Evolutionary conservation across 768 basidiomycete species (phyloP).

Genomic region (Termitomyces bulborhizus): DNA sequence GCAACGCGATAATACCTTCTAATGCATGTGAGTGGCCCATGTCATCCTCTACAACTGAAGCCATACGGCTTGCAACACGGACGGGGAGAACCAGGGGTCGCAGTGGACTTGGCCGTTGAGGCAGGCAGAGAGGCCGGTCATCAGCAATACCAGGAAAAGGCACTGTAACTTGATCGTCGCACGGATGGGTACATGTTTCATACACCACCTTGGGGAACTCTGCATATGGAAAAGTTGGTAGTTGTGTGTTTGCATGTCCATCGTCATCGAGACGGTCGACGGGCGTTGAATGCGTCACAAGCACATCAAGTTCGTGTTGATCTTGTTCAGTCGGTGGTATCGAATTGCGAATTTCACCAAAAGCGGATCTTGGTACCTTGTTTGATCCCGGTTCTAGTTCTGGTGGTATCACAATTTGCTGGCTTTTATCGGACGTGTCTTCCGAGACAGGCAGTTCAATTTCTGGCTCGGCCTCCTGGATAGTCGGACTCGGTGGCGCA

Average conservation of each 20-base stretch:
- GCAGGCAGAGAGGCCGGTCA: background rate
- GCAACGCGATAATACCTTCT: slow-evolving; percentile 15
- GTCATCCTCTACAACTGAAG: background rate
- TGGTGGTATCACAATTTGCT: no score
- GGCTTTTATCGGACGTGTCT: background rate
- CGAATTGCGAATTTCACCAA: slow-evolving; percentile 2
- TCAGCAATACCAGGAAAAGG: background rate
- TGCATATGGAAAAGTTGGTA: background rate
- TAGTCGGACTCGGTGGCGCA: slow-evolving; percentile 4
- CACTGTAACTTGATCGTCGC: background rate
- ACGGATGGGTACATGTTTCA: background rate
- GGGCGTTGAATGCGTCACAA: background rate
- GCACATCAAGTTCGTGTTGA: background rate
- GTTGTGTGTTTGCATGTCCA: background rate
- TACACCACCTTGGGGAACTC: slow-evolving; percentile 5
- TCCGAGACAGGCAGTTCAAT: background rate
- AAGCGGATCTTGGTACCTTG: background rate
- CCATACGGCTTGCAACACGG: slow-evolving; percentile 1
- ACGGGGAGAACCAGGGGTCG: slow-evolving; percentile 5
- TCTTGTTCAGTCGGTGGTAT: background rate
- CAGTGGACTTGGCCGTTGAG: background rate
- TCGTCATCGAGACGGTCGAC: background rate
- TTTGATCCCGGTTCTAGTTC: background rate
- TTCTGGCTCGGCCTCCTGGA: background rate
- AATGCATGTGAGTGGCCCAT: slow-evolving; percentile 3